Conservation (phyloP, 352 stramenopile genomes). For the Thalassiosira sp. region DNA sequence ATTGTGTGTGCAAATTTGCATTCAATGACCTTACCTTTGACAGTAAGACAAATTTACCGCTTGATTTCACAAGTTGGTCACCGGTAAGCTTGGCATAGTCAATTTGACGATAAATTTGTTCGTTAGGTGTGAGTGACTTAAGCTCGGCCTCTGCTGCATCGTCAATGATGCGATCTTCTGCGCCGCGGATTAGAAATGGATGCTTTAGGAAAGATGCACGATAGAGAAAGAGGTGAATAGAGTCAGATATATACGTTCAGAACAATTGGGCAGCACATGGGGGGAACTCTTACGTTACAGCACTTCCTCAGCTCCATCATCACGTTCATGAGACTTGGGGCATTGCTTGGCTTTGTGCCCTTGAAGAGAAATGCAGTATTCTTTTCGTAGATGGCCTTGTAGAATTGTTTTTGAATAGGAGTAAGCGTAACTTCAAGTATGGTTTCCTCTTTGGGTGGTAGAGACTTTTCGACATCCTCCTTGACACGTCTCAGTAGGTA, state of each 20-base stretch:
- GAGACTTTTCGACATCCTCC: constrained; percentile 98
- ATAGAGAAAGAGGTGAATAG: constrained; percentile 14
- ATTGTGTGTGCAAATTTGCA: background rate
- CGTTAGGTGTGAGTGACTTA: constrained; percentile 34
- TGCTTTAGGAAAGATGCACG: constrained; percentile 80
- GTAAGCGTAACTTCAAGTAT: constrained; percentile 98
- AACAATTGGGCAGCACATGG: background rate
- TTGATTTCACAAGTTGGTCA: constrained; percentile 83
- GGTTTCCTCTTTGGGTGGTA: constrained; percentile 97
- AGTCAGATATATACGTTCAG: background rate
- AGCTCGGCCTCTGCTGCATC: constrained; percentile 65
- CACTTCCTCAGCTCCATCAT: constrained; percentile 99
- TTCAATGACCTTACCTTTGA: constrained; percentile 36
- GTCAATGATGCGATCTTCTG: constrained; percentile 89
- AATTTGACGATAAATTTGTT: constrained; percentile 43
- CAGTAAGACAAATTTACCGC: constrained; percentile 96
- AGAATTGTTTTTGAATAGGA: constrained; percentile 95
- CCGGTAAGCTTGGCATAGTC: constrained; percentile 77
- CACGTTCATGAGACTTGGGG: constrained; percentile 93
- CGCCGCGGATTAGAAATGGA: constrained; percentile 97
- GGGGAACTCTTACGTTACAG: constrained; percentile 87
- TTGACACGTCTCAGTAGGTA: constrained; percentile 97
- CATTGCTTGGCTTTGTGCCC: constrained; percentile 77
- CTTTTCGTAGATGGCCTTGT: constrained; percentile 87
- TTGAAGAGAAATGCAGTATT: constrained; percentile 83